Percentiles rank a stretch among this genome's conserved stretches.
These are phyloP conservation scores for Jackrogersella multiformis DNA, from an alignment of 495 filamentous ascomycete species.

Conservation along the genomic window DNA sequence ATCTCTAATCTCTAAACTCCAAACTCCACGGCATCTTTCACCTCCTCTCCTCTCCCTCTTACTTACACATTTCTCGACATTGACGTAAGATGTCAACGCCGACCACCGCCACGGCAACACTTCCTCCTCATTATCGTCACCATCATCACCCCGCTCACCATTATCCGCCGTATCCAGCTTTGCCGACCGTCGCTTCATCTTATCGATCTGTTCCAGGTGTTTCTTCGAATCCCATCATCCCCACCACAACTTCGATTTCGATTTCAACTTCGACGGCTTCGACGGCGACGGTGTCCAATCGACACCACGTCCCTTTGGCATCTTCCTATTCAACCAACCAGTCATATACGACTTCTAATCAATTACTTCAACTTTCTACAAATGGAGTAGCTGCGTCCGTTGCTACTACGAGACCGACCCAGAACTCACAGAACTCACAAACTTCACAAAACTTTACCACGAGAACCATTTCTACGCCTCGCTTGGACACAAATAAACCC, in stretches of 20 bases:
- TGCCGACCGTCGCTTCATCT: conserved; percentile 51
- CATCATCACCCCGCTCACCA: conserved; percentile 74
- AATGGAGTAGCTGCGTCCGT: conserved; percentile 53
- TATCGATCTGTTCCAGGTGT: conserved; percentile 57
- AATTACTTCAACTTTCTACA: conserved; percentile 35
- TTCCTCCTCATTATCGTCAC: conserved; percentile 67
- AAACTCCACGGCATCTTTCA: conserved; percentile 28
- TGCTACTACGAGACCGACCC: conserved; percentile 44
- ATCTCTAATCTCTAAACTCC: conserved; percentile 16
- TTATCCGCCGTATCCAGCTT: conserved; percentile 59
- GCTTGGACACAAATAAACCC: conserved; percentile 38
- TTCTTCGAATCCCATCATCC: conserved; percentile 56
- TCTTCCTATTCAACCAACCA: conserved; percentile 47
- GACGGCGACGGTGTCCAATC: conserved; percentile 55
- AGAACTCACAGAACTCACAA: too few species aligned
- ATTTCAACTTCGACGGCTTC: conserved; percentile 60
- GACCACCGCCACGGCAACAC: conserved; percentile 80
- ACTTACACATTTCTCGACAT: conserved; percentile 26
- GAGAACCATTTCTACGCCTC: conserved; percentile 43
- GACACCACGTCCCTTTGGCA: conserved; percentile 52
- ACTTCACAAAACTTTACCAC: too few species aligned
- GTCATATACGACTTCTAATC: conserved; percentile 24
- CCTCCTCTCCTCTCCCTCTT: conserved; percentile 15
- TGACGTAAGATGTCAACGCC: conserved; percentile 78
- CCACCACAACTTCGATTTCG: too few species aligned